Percentiles rank a stretch among this genome's conserved stretches.
These are phyloP conservation scores for Lachnellula occidentalis DNA, from an alignment of 2,329 filamentous ascomycete species.

Conservation along the genomic window DNA sequence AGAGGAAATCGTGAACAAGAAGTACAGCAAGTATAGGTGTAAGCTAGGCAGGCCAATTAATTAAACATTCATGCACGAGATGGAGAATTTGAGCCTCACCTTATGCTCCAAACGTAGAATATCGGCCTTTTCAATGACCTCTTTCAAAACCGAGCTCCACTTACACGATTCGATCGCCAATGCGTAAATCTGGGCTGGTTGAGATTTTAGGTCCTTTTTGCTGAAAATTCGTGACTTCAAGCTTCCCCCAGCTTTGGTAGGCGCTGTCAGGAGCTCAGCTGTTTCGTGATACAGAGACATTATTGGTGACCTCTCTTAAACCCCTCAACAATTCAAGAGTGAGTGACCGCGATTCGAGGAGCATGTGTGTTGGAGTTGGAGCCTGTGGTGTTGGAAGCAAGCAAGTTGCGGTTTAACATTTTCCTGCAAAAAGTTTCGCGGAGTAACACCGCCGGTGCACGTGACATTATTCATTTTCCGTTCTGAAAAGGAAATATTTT, in stretches of 20 bases:
- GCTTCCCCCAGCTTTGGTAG: conserved; percentile 66
- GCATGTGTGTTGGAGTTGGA: no score
- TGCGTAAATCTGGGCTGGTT: conserved; percentile 79
- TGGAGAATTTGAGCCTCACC: conserved; percentile 43
- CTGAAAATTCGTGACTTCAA: conserved; percentile 81
- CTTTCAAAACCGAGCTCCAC: conserved; percentile 81
- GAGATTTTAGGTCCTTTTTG: conserved; percentile 68
- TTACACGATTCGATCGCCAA: conserved; percentile 81
- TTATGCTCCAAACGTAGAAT: conserved; percentile 78
- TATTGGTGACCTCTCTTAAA: background rate
- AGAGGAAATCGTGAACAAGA: conserved; percentile 77
- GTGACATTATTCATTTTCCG: no score
- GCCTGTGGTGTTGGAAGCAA: no score
- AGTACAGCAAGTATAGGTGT: conserved; percentile 75
- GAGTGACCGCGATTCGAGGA: no score
- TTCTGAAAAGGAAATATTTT: no score
- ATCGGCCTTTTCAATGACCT: conserved; percentile 78
- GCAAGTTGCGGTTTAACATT: no score
- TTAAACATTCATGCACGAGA: background rate
- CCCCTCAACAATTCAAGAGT: no score
- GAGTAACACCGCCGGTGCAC: no score
- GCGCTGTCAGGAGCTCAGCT: conserved; percentile 62
- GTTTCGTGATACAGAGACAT: conserved; percentile 98
- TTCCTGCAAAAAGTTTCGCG: no score
- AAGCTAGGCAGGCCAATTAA: conserved; percentile 48